Evolutionary conservation across 345 rosid genomes (phyloP).

Genomic region (Odontarrhena argentea): DNA sequence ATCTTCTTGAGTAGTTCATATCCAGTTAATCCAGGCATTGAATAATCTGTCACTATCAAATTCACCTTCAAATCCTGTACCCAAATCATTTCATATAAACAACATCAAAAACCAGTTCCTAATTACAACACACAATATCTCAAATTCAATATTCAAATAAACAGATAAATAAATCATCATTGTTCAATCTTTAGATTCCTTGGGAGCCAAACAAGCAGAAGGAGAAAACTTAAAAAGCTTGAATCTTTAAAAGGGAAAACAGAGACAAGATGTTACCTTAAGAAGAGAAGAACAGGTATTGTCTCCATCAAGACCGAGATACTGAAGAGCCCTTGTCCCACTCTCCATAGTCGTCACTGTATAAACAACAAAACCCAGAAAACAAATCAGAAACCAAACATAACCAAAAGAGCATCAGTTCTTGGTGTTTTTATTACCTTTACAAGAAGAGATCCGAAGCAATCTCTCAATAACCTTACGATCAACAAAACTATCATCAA

Average conservation of each 20-base stretch:
- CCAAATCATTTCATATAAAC: background rate
- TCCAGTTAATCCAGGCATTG: conserved; percentile 86
- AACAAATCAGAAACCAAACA: conserved; percentile 12
- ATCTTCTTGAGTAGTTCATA: conserved; percentile 83
- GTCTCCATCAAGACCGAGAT: conserved; percentile 70
- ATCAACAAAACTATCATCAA: conserved; percentile 81
- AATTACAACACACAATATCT: background rate
- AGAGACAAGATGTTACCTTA: conserved; percentile 50
- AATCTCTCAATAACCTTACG: conserved; percentile 76
- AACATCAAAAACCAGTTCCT: background rate
- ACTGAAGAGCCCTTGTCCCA: conserved; percentile 72
- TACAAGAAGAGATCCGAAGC: conserved; percentile 45
- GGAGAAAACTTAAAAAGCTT: background rate
- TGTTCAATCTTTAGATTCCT: conserved; percentile 5
- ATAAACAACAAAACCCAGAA: conserved; percentile 11
- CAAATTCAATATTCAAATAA: background rate
- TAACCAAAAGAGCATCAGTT: background rate
- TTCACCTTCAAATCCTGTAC: conserved; percentile 74
- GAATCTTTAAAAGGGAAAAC: conserved; percentile 20
- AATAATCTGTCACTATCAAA: conserved; percentile 74
- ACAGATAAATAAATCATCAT: background rate
- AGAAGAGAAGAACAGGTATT: conserved; percentile 46
- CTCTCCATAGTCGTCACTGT: conserved; percentile 82
- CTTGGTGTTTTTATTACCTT: no score
- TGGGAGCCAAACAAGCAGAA: conserved; percentile 28